Conservation (phyloP, 176 grass and related monocot species). For the Oryza punctata region DNA sequence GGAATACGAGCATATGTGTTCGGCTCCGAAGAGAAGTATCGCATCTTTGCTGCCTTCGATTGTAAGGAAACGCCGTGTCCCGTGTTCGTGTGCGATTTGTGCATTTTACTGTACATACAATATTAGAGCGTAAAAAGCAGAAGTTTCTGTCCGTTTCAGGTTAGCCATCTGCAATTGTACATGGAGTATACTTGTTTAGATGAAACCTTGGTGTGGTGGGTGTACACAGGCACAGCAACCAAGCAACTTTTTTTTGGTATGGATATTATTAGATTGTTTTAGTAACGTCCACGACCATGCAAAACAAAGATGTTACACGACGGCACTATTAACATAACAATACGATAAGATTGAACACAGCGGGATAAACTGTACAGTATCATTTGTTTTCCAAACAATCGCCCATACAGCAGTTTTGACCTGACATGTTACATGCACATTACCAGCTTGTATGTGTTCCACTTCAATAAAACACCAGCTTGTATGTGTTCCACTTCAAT, state of each 20-base stretch:
- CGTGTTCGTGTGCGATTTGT: no score
- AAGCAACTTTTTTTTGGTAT: no score
- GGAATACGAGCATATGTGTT: no score
- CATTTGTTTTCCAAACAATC: constrained; percentile 26
- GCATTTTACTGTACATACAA: no score
- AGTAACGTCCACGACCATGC: no score
- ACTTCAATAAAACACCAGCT: constrained; percentile 10
- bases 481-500: background rate
- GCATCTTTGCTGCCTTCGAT: background rate
- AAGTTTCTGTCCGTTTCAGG: no score
- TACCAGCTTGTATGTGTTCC: constrained; percentile 18
- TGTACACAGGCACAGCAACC: no score
- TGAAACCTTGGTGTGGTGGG: no score
- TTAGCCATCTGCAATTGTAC: background rate
- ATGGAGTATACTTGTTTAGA: no score
- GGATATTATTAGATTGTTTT: no score
- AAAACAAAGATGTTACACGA: background rate
- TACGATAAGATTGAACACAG: background rate
- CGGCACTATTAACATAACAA: background rate
- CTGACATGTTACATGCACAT: constrained; percentile 16
- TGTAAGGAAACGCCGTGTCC: background rate
- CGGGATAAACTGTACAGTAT: constrained; percentile 37
- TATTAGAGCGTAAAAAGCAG: no score
- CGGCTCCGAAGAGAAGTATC: background rate
- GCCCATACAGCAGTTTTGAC: background rate